phyloP scores from a whole-genome alignment of 768 basidiomycete species.

The Exidia glandulosa region DNA sequence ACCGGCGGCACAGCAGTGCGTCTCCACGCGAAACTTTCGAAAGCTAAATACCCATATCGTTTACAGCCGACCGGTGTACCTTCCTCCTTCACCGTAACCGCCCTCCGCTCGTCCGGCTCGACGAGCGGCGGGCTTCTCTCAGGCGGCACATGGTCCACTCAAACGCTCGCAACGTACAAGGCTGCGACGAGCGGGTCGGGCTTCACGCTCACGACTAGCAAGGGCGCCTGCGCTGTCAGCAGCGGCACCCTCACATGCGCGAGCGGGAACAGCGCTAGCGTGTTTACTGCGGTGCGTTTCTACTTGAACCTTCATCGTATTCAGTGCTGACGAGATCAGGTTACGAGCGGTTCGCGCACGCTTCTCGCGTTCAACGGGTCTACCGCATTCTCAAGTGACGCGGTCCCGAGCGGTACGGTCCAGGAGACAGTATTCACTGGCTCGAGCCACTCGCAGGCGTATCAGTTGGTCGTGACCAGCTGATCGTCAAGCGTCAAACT shows the following conservation, averaged over 20 bases:
- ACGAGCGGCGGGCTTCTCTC: slow-evolving; percentile 42
- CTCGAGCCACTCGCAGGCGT: background rate
- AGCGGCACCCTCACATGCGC: slow-evolving; percentile 38
- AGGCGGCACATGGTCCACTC: slow-evolving; percentile 48
- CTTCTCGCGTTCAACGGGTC: slow-evolving; percentile 41
- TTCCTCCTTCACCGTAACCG: slow-evolving; percentile 35
- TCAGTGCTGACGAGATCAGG: slow-evolving; percentile 18
- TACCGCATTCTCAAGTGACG: slow-evolving; percentile 39
- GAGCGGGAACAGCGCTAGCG: slow-evolving; percentile 30
- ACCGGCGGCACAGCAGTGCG: background rate
- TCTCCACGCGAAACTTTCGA: background rate
- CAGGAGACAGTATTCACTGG: slow-evolving; percentile 25
- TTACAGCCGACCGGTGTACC: slow-evolving; percentile 21
- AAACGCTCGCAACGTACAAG: slow-evolving; percentile 47
- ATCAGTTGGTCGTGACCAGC: background rate
- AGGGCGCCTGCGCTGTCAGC: slow-evolving; percentile 44
- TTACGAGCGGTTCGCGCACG: slow-evolving; percentile 34
- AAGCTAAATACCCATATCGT: background rate
- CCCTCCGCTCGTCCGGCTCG: slow-evolving; percentile 23
- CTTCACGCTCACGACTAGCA: slow-evolving; percentile 49
- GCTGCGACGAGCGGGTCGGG: slow-evolving; percentile 34
- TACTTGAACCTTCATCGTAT: background rate
- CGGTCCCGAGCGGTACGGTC: slow-evolving; percentile 37
- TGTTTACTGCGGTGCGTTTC: slow-evolving; percentile 41
- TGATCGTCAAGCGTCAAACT: too few species aligned